Evolutionary conservation across 2,329 filamentous ascomycete genomes (phyloP), one percentile per base, ranked within the genome.

Genomic region (Tolypocladium cylindrosporum): DNA sequence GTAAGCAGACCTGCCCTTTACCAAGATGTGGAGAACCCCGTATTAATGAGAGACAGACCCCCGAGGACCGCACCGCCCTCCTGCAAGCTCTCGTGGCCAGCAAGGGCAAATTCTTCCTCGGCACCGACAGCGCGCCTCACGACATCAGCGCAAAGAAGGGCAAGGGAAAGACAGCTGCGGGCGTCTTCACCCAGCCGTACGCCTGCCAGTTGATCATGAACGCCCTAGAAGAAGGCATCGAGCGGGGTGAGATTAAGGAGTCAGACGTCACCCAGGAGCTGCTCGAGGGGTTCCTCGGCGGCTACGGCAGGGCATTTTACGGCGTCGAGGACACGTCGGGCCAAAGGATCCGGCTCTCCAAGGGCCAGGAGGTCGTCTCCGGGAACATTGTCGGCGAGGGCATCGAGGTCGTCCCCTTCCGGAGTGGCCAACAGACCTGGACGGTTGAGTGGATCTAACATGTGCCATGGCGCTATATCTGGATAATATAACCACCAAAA

Each of bases 151-250:
- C 81, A 60, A 90, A 90, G 73, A 78, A 68, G 1, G 70, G 68
- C 8, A 67, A 68, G 56, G 77, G 77, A 54, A 80, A 76, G 68
- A 81, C 85, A 1, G 83, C 87, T 0, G 89, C 89, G 0, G 89
- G 89, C 5, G 88, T 92, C 50, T 93, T 91, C 70, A 92, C 89
- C 1, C 89, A 93, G 73, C 86, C 87, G 4, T 85, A 85, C 67
- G 85, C 84, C 0, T 77, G 85, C 2, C 84, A 84, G 57, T 78
- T 86, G 54, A 85, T 90, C 53, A 73, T 91, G 31, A 66, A 75
- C 40, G 80, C 77, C 0, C 73, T 91, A 45, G 82, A 88, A 70
- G 80, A 83, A 64, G 88, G 79, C 5, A 74, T 87, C 4, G 74
- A 76, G 60, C 75, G 78, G 13, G 80, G 79, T 2, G 76, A 80